Evolutionary conservation across 345 rosid species (phyloP).

Genomic region (Salix udensis): DNA sequence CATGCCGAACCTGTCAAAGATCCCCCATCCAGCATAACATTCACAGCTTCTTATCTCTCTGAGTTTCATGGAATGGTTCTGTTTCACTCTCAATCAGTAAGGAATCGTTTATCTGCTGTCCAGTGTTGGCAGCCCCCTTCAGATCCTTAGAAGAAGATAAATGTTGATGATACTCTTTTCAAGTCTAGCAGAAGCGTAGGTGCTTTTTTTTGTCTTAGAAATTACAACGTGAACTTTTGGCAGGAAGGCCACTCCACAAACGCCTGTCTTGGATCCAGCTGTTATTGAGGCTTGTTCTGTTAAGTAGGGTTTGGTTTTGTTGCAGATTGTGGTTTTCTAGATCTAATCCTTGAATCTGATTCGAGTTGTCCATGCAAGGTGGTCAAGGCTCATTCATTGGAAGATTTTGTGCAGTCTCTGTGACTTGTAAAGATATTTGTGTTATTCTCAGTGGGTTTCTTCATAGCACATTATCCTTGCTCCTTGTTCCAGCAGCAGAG

Average conservation of each 20-base stretch:
- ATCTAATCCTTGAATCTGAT: background rate
- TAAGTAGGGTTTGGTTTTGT: background rate
- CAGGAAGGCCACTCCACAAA: background rate
- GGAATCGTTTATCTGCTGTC: no score
- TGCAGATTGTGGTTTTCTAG: background rate
- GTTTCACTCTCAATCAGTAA: no score
- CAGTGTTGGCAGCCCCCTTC: no score
- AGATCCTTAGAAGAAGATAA: no score
- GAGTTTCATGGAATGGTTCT: no score
- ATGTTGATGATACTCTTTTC: background rate
- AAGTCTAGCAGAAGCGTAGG: background rate
- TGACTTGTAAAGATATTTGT: background rate
- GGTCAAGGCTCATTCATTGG: background rate
- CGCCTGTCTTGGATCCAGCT: background rate
- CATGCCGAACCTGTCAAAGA: no score
- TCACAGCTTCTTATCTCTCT: no score
- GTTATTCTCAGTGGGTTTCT: background rate
- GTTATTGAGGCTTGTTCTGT: background rate
- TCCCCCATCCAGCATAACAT: no score
- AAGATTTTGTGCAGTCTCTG: background rate
- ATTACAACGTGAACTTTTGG: background rate
- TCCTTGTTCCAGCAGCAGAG: background rate
- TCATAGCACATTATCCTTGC: background rate
- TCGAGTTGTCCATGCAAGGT: background rate
- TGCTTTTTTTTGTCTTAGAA: no score